Evolutionary conservation across 2,329 filamentous ascomycete species (phyloP), one percentile per base, ranked within the genome.

Genomic region (Hypoxylon sp.): DNA sequence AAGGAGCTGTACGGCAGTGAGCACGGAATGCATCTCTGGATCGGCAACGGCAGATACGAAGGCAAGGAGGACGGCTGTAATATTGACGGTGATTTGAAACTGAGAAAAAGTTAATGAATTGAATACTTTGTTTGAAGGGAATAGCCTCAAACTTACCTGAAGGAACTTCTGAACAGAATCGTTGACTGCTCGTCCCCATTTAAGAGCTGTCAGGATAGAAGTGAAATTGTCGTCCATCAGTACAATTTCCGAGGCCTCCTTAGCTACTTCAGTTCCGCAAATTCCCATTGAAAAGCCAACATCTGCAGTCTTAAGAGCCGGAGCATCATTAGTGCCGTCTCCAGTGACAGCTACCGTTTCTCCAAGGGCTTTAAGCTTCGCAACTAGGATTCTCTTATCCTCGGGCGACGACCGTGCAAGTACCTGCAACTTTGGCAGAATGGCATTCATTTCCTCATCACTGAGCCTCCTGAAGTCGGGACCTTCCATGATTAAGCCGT

Each of bases 21-120:
- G 84, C 1, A 91, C 87, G 4, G 89, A 87, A 48, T 85, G 79
- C 79, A 86, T 85, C 10, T 86, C 80, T 5, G 81, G 77, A 63
- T 83, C 85, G 8, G 87, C 85, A 51, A 91, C 86, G 2, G 90
- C 87, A 1, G 89, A 88, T 68, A 91, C 82, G 60, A 91, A 90
- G 0, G 89, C 90, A 8, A 91, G 83, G 22, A 90, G 77, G 14
- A 91, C 89, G 1, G 89, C 89, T 3, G 89, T 91, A 67, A 91
- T 90, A 75, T 91, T 91, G 77, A 91, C 90, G 0, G 90, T 92
- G 72, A 92, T 87, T 82, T 89, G 86, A 73, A 90, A 90, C 85
- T 84, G 33, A 1, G 44, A 13, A 1, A 4, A 26, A 13, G 31
- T 55, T 47, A 65, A 29, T 46, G 53, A 26, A 26, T 19, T 51